Percentiles rank a stretch among this genome's conserved stretches.
phyloP scores from a whole-genome alignment of 306 rosid genomes.

The Vicia sativa region DNA sequence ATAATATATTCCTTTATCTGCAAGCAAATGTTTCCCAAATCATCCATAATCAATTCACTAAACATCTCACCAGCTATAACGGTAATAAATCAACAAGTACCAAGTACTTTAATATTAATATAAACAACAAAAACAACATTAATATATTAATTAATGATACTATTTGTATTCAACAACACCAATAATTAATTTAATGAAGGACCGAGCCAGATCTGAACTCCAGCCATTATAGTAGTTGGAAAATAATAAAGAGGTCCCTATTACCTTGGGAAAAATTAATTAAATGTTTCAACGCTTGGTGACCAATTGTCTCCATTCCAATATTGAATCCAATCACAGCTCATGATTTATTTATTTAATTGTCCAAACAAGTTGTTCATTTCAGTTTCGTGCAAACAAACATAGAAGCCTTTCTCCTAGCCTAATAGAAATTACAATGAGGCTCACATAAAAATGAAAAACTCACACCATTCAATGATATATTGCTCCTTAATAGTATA shows the following conservation, averaged over 20 bases:
- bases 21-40: conserved; percentile 29
- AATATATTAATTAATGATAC: no score
- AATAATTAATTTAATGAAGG: neutral
- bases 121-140: neutral
- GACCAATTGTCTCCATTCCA: conserved; percentile 1
- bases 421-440: neutral
- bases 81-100: neutral
- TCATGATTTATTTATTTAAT: neutral
- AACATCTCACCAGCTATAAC: neutral
- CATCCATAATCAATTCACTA: conserved; percentile 3
- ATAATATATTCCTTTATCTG: conserved; percentile 21
- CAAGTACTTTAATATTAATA: neutral
- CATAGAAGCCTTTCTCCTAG: neutral
- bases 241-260: neutral
- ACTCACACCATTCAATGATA: no score
- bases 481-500: no score
- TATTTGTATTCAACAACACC: no score
- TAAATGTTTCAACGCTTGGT: conserved; percentile 2
- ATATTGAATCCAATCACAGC: neutral
- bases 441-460: neutral
- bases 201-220: neutral
- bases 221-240: neutral
- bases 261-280: neutral
- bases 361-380: neutral
- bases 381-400: conserved; percentile 16